These are phyloP conservation scores for Steccherinum ochraceum DNA, from an alignment of 768 basidiomycete genomes.

Conservation along the genomic window DNA sequence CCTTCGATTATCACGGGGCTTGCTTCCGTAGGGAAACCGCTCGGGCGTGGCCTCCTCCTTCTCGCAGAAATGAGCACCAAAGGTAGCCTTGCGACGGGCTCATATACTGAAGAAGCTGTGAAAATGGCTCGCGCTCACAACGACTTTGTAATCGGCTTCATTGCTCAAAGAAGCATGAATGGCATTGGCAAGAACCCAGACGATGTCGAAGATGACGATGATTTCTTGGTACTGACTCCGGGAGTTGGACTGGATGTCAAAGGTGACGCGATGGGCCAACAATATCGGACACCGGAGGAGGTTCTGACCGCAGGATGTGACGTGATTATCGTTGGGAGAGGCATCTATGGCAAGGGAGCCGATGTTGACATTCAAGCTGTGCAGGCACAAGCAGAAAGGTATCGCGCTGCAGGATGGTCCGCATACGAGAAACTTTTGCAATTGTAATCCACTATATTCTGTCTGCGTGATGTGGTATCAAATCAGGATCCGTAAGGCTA, in stretches of 20 bases:
- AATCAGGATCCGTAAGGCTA: neutral
- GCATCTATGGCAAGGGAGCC: constrained; percentile 71
- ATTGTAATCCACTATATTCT: neutral
- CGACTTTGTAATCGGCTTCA: constrained; percentile 94
- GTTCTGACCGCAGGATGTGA: constrained; percentile 81
- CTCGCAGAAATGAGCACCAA: constrained; percentile 96
- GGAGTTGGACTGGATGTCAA: constrained; percentile 75
- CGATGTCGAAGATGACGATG: constrained; percentile 40
- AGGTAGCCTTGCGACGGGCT: constrained; percentile 76
- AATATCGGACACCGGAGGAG: constrained; percentile 85
- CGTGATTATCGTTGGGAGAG: constrained; percentile 95
- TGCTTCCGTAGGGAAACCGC: constrained; percentile 75
- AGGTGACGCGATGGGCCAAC: constrained; percentile 83
- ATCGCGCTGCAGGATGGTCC: constrained; percentile 82
- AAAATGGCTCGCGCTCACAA: constrained; percentile 78
- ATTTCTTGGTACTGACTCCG: constrained; percentile 88
- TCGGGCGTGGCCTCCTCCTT: constrained; percentile 81
- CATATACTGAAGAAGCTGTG: constrained; percentile 80
- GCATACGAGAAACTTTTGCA: constrained; percentile 49
- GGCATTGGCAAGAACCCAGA: constrained; percentile 36
- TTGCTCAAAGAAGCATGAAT: constrained; percentile 85
- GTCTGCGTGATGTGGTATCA: neutral
- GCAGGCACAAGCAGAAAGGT: constrained; percentile 72
- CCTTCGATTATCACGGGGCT: constrained; percentile 92
- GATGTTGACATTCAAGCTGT: constrained; percentile 42